Base-by-base conservation (phyloP, 331 rosid species). In the Prunus yedoensis region DNA sequence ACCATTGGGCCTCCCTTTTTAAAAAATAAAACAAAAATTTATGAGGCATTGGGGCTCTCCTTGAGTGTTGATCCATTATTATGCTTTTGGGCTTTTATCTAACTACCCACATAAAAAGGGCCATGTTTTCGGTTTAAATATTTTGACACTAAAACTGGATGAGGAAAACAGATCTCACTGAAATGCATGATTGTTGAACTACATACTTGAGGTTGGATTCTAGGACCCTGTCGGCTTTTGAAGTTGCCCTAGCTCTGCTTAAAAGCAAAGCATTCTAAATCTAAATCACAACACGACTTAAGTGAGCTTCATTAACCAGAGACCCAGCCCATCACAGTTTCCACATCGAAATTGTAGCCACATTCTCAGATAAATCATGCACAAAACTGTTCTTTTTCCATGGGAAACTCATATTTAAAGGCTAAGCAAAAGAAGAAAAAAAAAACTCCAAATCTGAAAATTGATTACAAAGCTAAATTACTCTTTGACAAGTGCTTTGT, bases 401-500 rank as follows among this genome's bases (percentile, higher is more conserved):
- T 30, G 5, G 35, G 10, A 52, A 69, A 50, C 3, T 20, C 7
- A 71, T 38, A 28, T 38, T 65, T 35, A 1, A 10, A 65, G 9
- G 51, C 10, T 65, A 65, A 65, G 50, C 50, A 0, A 38, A 18
- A 41, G 10, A 49, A 47, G 27, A 25, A 25, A 38, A 49, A 47
- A 47, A 25, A 9, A 23, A 5, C 7, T 13, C 17, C 47, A 10
- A 62, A 32, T 15, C 13, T 2, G 3, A 32, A 14, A 71, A 75
- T 52, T 38, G 43, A 75, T 54, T n/a, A 18, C 58, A 8, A 66
- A 53, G 54, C 64, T 10, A 59, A 20, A 49, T 51, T 21, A 38
- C 72, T 77, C 68, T 73, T 75, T 81, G 77, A 38, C 77, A 32
- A 27, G 3, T 6, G 50, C 25, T 75, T 67, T 45, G 79, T 79